A percentile compares a stretch with the other conserved stretches of the same genome.
These are phyloP conservation scores for Rhizoclosmatium sp. DNA, from an alignment of 192 early-diverging fungal species.

Conservation along the genomic window DNA sequence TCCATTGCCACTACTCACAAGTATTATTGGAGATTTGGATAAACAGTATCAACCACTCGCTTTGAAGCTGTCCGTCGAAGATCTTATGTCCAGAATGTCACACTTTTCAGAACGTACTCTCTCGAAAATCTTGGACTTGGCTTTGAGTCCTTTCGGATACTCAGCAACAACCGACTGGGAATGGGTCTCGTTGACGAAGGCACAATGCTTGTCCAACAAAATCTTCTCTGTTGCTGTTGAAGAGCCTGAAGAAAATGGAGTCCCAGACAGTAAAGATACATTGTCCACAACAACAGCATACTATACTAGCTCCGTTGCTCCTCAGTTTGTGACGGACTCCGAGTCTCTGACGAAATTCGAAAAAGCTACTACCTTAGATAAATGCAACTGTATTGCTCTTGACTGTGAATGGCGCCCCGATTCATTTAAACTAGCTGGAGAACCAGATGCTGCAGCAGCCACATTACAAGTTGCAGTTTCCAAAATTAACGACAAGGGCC, in stretches of 20 bases:
- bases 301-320: neutral
- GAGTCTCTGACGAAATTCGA: constrained; percentile 4
- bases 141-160: constrained; percentile 10
- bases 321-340: constrained; percentile 10
- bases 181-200: neutral
- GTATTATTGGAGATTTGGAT: constrained; percentile 1
- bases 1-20: constrained; percentile 3
- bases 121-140: neutral
- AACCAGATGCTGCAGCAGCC: constrained; percentile 22
- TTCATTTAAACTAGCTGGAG: constrained; percentile 19
- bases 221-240: neutral
- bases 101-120: neutral
- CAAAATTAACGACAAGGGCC: neutral
- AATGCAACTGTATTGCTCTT: constrained; percentile 19
- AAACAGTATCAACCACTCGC: neutral
- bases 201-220: neutral
- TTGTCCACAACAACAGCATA: neutral
- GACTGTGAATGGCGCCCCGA: constrained; percentile 36
- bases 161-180: neutral
- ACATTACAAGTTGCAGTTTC: constrained; percentile 26
- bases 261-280: neutral
- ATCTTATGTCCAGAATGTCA: neutral
- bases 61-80: neutral
- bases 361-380: neutral
- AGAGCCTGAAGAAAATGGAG: neutral